A percentile compares a stretch with the other conserved stretches of the same genome.
Conservation (phyloP, 345 rosid genomes). For the Salix purpurea region DNA sequence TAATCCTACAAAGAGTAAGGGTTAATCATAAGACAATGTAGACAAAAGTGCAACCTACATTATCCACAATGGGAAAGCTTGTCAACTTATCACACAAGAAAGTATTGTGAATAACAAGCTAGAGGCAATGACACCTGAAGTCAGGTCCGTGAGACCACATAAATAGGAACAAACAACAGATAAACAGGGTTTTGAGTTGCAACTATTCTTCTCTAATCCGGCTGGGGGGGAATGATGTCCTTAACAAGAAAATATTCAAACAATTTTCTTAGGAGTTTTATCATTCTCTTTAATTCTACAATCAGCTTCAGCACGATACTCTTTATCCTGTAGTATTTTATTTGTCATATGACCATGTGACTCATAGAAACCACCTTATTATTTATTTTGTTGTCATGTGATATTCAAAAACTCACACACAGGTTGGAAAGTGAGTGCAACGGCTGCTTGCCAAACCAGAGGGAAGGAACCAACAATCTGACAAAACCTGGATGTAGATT, state of each 20-base stretch:
- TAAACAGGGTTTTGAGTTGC: background rate
- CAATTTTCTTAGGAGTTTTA: background rate
- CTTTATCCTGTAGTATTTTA: background rate
- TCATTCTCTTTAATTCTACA: background rate
- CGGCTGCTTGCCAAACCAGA: background rate
- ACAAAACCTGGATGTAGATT: background rate
- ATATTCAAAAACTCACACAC: background rate
- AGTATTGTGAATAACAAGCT: background rate
- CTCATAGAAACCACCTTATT: background rate
- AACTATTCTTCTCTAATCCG: background rate
- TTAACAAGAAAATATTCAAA: background rate
- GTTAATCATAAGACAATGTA: conserved; percentile 8
- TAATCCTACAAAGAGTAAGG: conserved; percentile 49
- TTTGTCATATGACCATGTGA: background rate
- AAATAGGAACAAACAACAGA: background rate
- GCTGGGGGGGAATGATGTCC: background rate
- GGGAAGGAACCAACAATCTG: background rate
- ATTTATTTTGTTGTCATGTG: background rate
- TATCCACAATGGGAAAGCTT: background rate
- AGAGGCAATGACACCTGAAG: background rate
- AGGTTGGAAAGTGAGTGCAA: background rate
- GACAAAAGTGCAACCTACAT: background rate
- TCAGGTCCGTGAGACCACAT: background rate
- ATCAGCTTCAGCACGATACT: background rate
- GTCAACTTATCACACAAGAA: background rate